Conservation (phyloP, 2,329 filamentous ascomycete species). For the Pyrenochaeta sp. region DNA sequence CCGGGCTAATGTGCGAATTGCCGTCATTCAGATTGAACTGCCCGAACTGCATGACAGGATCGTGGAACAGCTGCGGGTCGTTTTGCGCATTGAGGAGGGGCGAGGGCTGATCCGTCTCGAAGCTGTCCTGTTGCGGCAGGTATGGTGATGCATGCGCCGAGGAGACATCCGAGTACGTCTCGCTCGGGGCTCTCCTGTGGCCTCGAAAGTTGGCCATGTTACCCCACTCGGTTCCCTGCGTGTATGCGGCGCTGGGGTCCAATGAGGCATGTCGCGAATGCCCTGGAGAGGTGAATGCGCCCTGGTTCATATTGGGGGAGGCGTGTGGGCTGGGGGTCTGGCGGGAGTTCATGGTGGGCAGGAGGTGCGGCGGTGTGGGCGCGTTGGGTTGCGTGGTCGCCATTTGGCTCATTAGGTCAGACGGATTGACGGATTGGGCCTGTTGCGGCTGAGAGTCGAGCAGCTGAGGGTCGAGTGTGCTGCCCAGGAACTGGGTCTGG, state of each 20-base stretch:
- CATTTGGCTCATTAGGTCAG: conserved; percentile 61
- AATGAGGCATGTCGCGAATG: conserved; percentile 69
- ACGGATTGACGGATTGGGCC: conserved; percentile 56
- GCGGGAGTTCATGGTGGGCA: conserved; percentile 61
- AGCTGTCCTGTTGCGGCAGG: conserved; percentile 77
- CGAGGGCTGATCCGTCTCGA: conserved; percentile 80
- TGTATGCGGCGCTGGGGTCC: conserved; percentile 68
- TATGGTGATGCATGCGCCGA: conserved; percentile 87
- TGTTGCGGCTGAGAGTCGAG: conserved; percentile 52
- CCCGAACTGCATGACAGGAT: conserved; percentile 75
- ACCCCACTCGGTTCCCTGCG: conserved; percentile 67
- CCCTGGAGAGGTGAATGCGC: conserved; percentile 60
- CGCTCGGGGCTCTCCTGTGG: conserved; percentile 88
- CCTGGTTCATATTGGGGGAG: conserved; percentile 64
- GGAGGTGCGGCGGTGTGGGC: conserved; percentile 65
- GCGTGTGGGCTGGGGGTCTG: conserved; percentile 62
- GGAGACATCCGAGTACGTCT: conserved; percentile 84
- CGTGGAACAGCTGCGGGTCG: conserved; percentile 77
- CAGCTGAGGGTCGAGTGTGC: conserved; percentile 55
- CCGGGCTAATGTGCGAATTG: conserved; percentile 63
- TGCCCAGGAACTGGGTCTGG: conserved; percentile 65
- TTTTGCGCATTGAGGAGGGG: conserved; percentile 78
- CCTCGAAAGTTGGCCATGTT: conserved; percentile 72
- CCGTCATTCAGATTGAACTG: conserved; percentile 74
- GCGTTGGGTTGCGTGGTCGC: conserved; percentile 59